Evolutionary conservation across 2,329 filamentous ascomycete species (phyloP), one percentile per base, ranked within the genome.

Genomic region (Thielaviopsis musarum): DNA sequence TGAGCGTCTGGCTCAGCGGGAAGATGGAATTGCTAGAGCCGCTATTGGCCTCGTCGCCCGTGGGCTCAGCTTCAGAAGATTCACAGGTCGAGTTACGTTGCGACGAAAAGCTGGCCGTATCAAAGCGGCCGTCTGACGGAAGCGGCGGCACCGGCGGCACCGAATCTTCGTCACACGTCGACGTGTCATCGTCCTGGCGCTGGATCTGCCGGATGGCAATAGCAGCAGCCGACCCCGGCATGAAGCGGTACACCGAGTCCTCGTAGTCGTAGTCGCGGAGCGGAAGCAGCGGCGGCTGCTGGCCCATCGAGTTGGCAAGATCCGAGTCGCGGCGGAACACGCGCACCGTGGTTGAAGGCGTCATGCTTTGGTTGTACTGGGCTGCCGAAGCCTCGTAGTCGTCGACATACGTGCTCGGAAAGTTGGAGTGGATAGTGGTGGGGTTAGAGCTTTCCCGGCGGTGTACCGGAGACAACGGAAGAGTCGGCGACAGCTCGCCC

Each of bases 251-350:
- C 45, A 73, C 72, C 9, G 70, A 69, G 57, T 72, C 72, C 52
- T 70, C 70, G 34, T 68, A 57, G 34, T 60, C 56, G 51, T 61
- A 64, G 13, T 60, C 53, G 13, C 58, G 59, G 12, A 63, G 58
- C 9, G 60, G 54, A 19, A 49, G 41, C 9, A 59, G 22, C 9
- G 54, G 49, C 22, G 41, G 49, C 13, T 34, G 56, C 26, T 57
- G 54, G 34, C 56, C 34, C 9, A 52, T 19, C 38, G 56, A 51
- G 30, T 45, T 62, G 12, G 38, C 61, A 48, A 59, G 59, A 55
- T 73, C 72, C 54, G 70, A 70, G 57, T 74, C 73, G 54, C 73
- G 74, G 9, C 75, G 73, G 34, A 80, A 66, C 51, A 79, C 75
- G 5, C 75, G 57, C n/a, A 59, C 57, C 22, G 57, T 61, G 1